Evolutionary conservation across 148 eudicot species (phyloP), one percentile per base, ranked within the genome.

Genomic region (Polygonum aviculare): DNA sequence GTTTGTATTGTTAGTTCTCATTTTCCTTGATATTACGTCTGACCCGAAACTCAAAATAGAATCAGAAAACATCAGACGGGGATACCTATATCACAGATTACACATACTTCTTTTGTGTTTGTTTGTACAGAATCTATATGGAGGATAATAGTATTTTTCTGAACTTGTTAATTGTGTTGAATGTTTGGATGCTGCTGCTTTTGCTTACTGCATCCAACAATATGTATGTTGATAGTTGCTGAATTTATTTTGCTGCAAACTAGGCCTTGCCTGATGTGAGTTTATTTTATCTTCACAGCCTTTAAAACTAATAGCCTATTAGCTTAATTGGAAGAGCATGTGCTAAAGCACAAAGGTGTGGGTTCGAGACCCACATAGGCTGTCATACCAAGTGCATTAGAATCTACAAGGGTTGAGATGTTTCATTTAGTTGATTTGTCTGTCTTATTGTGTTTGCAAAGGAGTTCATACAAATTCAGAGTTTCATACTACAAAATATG

Each of bases 41-140:
- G 36, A 62, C 69, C 15, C 1, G 16, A 62, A 26, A 62, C 63
- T n/a, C 36, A 2, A 7, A 67, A 67, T 67, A 67, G 72, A 38
- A 67, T 67, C 44, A 67, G 10, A 67, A 67, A 65, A 67, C 72
- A 67, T 36, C 72, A 67, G 9, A 35, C 38, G 44, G 31, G 41
- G 45, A 67, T 67, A 67, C 45, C 38, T 38, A 11, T 44, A 7
- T 44, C 47, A 44, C 21, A 21, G 38, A 22, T 67, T 41, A 38
- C 72, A 67, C 33, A 36, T 22, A 12, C 21, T 22, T 11, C 11
- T 31, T 2, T 60, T 67, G 18, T 63, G 16, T 67, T 14, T 15
- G 45, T 67, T 14, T 36, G 45, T 67, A 67, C 19, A 67, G 44
- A 10, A 16, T 67, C 45, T 4, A 35, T 67, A 36, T 57, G 63